Conservation (phyloP, 768 basidiomycete species). For the Macrolepiota albuminosa region DNA sequence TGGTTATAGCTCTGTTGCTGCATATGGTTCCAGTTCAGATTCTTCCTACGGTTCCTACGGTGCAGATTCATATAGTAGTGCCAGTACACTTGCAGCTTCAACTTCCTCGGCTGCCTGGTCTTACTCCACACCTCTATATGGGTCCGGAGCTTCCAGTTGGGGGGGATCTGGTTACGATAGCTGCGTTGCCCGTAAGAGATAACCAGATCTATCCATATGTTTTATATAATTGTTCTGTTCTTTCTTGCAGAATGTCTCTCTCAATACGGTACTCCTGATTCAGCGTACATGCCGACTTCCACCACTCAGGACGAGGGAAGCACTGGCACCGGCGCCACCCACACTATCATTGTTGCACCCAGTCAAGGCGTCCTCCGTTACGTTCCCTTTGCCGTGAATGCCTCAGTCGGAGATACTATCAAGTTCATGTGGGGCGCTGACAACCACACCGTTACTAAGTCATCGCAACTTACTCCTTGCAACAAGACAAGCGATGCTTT, state of each 20-base stretch:
- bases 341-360: conserved; percentile 77
- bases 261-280: conserved; percentile 40
- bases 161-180: conserved; percentile 52
- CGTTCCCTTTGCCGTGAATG: conserved; percentile 71
- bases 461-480: conserved; percentile 61
- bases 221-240: conserved; percentile 1
- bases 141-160: conserved; percentile 61
- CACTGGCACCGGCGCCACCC: conserved; percentile 51
- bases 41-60: conserved; percentile 18
- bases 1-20: conserved; percentile 8
- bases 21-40: conserved; percentile 19
- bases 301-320: conserved; percentile 27
- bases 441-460: conserved; percentile 82
- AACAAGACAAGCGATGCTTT: conserved; percentile 58
- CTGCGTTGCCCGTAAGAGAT: conserved; percentile 66
- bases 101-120: conserved; percentile 20
- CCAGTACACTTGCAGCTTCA: conserved; percentile 16
- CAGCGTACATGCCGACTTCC: conserved; percentile 30
- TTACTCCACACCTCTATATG: conserved; percentile 47
- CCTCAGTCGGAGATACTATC: conserved; percentile 73
- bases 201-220: background rate
- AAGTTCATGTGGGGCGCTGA: conserved; percentile 75
- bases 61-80: conserved; percentile 15
- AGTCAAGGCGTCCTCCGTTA: conserved; percentile 71
- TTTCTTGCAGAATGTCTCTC: conserved; percentile 55